Evolutionary conservation across 169 alveolate genomes (phyloP).

Genomic region (Eimeria sp.): DNA sequence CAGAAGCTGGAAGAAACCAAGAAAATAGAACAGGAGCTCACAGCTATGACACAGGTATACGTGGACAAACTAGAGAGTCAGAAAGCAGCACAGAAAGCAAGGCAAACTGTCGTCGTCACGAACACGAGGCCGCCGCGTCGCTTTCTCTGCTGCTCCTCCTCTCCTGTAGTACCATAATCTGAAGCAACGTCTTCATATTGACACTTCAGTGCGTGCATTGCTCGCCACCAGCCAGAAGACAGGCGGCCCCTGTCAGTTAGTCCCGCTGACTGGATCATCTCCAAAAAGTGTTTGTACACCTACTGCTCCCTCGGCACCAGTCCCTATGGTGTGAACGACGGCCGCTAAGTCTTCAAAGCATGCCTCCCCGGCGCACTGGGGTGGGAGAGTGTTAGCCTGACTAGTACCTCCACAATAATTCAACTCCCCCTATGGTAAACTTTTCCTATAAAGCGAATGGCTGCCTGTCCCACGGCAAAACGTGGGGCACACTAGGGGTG

Average conservation of each 20-base stretch:
- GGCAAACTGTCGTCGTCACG: slow-evolving; percentile 14
- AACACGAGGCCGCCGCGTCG: slow-evolving; percentile 29
- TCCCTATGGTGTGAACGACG: background rate
- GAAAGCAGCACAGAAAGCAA: slow-evolving; percentile 20
- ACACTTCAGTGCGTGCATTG: background rate
- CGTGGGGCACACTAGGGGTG: background rate
- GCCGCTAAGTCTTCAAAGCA: background rate
- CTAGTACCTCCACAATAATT: background rate
- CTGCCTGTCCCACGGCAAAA: background rate
- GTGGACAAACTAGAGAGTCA: slow-evolving; percentile 28
- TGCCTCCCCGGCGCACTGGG: background rate
- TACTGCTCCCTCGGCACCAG: background rate
- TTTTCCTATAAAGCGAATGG: background rate
- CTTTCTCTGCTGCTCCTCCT: slow-evolving; percentile 50
- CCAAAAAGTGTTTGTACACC: background rate
- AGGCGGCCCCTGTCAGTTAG: background rate
- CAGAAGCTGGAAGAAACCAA: slow-evolving; percentile 19
- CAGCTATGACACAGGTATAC: slow-evolving; percentile 36
- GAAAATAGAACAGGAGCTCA: slow-evolving; percentile 44
- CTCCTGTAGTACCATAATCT: slow-evolving; percentile 36
- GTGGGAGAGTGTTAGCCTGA: background rate
- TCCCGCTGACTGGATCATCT: background rate
- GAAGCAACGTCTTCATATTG: background rate
- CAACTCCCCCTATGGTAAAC: background rate
- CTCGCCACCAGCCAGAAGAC: background rate